Evolutionary conservation across 176 grass and related monocot species (phyloP), one percentile per base, ranked within the genome.

Genomic region (Triticum monococcum): DNA sequence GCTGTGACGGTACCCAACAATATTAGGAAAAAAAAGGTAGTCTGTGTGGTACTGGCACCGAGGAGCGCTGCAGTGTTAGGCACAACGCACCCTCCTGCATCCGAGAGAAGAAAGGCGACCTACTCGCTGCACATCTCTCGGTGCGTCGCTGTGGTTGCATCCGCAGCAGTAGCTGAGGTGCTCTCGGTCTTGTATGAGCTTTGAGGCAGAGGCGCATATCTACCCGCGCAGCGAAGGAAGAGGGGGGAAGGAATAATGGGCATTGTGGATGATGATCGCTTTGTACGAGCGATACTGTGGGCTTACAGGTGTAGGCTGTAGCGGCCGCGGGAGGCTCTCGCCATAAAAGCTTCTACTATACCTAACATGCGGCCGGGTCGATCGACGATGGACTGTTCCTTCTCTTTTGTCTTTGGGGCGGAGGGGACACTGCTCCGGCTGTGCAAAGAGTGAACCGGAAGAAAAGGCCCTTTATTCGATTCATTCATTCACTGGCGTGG

Each of bases 251-350:
- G n/a, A 66, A 10, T 0, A 66, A 10, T 0, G 24, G 66, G 41
- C 65, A 50, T 57, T 64, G 87, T 88, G 50, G 52, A 52, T 5
- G 52, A 52, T 5, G 43, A 68, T 14, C 83, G 18, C 75, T 69
- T 68, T 85, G 81, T 79, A 72, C 73, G 66, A 40, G 40, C 16
- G 81, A 11, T 37, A 11, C 81, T 73, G 75, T 72, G 43, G 85
- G 31, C 62, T 73, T 74, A 84, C 76, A 83, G 67, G 72, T 77
- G 86, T 69, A 61, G n/a, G 41, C 87, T 25, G 59, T 59, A 65
- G 87, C 67, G 2, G 54, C 75, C 73, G 37, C 48, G 64, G 36
- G 25, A 17, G 38, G 10, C 36, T 26, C 40, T 26, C 40, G 23
- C 26, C 79, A 14, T 63, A 71, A 79, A 87, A 75, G 41, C 86